phyloP scores from a whole-genome alignment of 148 eudicot genomes.

The Amaranthus hypochondriacus region DNA sequence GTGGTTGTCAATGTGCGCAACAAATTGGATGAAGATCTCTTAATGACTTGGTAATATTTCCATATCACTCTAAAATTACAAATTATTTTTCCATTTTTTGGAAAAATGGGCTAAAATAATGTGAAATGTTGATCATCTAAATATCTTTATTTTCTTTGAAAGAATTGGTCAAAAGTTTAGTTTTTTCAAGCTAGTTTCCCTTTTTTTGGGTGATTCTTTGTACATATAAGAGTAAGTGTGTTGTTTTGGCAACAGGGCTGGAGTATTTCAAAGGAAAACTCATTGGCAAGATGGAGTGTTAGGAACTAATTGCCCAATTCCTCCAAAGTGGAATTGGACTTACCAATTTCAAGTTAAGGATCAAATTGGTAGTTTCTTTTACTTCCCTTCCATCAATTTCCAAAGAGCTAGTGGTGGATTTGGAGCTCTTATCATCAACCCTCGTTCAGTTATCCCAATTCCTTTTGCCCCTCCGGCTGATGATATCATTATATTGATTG shows the following conservation, averaged over 20 bases:
- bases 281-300: constrained; percentile 96
- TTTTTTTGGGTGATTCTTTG: background rate
- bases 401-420: constrained; percentile 91
- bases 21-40: constrained; percentile 80
- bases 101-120: no score
- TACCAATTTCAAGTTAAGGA: constrained; percentile 94
- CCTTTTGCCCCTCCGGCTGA: constrained; percentile 79
- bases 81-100: background rate
- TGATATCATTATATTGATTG: constrained; percentile 66
- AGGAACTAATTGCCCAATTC: constrained; percentile 96
- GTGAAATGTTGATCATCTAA: no score
- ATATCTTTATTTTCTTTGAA: background rate
- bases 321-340: constrained; percentile 98
- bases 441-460: constrained; percentile 58
- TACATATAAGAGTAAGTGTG: background rate
- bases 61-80: background rate
- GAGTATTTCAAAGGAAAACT: constrained; percentile 61
- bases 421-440: constrained; percentile 63
- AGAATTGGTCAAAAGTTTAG: background rate
- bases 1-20: constrained; percentile 79
- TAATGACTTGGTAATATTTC: constrained; percentile 68
- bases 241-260: constrained; percentile 50
- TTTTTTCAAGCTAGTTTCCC: background rate
- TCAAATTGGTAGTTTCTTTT: constrained; percentile 94
- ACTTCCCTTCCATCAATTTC: constrained; percentile 85